Evolutionary conservation across 352 stramenopile genomes (phyloP).

Genomic region (Phytophthora citrophthora): DNA sequence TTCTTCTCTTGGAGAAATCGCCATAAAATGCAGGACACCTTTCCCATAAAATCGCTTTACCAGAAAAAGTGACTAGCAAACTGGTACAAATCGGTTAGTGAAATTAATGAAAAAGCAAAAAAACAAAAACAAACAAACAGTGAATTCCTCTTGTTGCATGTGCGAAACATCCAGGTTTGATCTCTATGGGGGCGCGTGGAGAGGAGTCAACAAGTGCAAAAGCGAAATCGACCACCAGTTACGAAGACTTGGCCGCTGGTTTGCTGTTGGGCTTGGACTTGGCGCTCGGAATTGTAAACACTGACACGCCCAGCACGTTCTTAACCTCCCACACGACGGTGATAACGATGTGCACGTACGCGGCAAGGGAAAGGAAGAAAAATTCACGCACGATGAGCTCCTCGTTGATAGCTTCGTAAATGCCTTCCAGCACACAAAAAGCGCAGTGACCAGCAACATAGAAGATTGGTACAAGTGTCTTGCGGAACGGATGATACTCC

Average conservation of each 20-base stretch:
- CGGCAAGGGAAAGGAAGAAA: constrained; percentile 86
- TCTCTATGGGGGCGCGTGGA: constrained; percentile 7
- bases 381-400: constrained; percentile 87
- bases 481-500: constrained; percentile 90
- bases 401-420: constrained; percentile 86
- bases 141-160: constrained; percentile 7
- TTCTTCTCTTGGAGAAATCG: constrained; percentile 15
- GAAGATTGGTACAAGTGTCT: constrained; percentile 91
- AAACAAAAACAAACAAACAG: constrained; percentile 1
- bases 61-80: constrained; percentile 14
- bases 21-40: constrained; percentile 21
- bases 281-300: constrained; percentile 74
- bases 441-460: constrained; percentile 85
- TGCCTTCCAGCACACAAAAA: constrained; percentile 84
- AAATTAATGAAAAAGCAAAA: neutral
- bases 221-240: constrained; percentile 1
- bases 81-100: neutral
- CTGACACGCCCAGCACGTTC: constrained; percentile 78
- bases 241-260: constrained; percentile 36
- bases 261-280: constrained; percentile 33
- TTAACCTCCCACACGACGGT: constrained; percentile 90
- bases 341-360: constrained; percentile 89
- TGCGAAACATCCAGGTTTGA: constrained; percentile 5
- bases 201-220: neutral
- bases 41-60: constrained; percentile 22